Conservation (phyloP, 1,284 basidiomycete species). For the Pseudozyma sp. region DNA sequence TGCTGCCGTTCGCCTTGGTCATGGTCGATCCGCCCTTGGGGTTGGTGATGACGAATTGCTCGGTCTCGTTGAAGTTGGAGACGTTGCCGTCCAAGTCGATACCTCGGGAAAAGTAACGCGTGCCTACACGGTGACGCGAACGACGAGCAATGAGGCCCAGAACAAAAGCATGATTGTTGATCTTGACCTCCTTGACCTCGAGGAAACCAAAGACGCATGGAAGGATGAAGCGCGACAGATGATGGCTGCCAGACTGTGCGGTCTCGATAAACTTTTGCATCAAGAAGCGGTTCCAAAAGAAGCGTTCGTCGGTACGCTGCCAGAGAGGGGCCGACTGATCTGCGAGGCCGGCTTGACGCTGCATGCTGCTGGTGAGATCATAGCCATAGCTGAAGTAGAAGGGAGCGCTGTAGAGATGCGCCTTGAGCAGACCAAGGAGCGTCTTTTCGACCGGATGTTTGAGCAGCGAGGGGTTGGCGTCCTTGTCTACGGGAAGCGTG, state of each 20-base stretch:
- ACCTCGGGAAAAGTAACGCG: conserved; percentile 95
- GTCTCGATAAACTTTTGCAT: conserved; percentile 54
- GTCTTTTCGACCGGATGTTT: conserved; percentile 86
- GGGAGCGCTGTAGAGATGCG: conserved; percentile 81
- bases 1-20: conserved; percentile 73
- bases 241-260: conserved; percentile 70
- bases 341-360: conserved; percentile 78
- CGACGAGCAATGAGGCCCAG: conserved; percentile 91
- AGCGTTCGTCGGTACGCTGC: conserved; percentile 85
- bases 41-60: conserved; percentile 73
- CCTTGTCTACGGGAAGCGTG: conserved; percentile 81
- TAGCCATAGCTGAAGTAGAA: conserved; percentile 93
- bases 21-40: conserved; percentile 63
- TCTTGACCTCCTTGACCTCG: conserved; percentile 81
- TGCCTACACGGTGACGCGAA: conserved; percentile 92
- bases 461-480: conserved; percentile 75
- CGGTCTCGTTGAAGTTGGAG: conserved; percentile 71
- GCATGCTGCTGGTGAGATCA: conserved; percentile 88
- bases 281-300: conserved; percentile 94
- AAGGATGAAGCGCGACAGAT: conserved; percentile 84
- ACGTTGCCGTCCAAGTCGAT: conserved; percentile 77
- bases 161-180: conserved; percentile 84
- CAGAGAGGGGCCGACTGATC: conserved; percentile 75
- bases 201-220: conserved; percentile 76
- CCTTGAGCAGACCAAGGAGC: conserved; percentile 84